These are phyloP conservation scores for Boletus fagicola DNA, from an alignment of 768 basidiomycete species.

Conservation along the genomic window DNA sequence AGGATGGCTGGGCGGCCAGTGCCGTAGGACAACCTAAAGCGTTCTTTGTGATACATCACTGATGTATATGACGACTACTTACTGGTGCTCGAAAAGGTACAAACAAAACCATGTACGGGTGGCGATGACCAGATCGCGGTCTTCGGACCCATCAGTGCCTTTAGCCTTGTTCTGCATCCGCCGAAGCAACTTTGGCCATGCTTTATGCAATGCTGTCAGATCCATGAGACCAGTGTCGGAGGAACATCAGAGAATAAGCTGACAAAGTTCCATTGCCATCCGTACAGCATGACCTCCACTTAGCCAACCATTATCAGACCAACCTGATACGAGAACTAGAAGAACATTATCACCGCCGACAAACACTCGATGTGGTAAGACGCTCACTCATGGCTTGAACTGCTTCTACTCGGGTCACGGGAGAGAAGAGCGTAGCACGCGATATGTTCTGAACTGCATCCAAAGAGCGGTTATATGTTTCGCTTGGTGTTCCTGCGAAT, in stretches of 20 bases:
- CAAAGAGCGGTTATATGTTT: constrained; percentile 66
- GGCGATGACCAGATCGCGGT: constrained; percentile 77
- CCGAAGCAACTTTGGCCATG: constrained; percentile 79
- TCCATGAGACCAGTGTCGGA: constrained; percentile 6
- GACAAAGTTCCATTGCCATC: constrained; percentile 93
- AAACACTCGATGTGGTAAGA: background rate
- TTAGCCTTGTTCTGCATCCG: constrained; percentile 71
- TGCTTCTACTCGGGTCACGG: constrained; percentile 80
- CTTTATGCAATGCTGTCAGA: constrained; percentile 76
- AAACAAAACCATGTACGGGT: constrained; percentile 92
- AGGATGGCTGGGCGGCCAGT: constrained; percentile 91
- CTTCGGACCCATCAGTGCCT: constrained; percentile 48
- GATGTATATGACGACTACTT: constrained; percentile 30
- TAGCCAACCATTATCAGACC: constrained; percentile 95
- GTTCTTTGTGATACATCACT: background rate
- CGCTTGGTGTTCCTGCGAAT: constrained; percentile 64
- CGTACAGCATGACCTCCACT: constrained; percentile 95
- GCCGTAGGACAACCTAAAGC: constrained; percentile 84
- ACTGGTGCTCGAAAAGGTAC: constrained; percentile 95
- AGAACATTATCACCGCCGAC: constrained; percentile 1
- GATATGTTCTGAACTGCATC: constrained; percentile 87
- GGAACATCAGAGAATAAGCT: constrained; percentile 26
- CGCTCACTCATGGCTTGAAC: constrained; percentile 89
- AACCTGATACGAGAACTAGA: constrained; percentile 84
- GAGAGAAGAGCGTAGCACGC: constrained; percentile 82